Evolutionary conservation across 2,329 filamentous ascomycete species (phyloP).

Genomic region (Beauveria rudraprayagi): DNA sequence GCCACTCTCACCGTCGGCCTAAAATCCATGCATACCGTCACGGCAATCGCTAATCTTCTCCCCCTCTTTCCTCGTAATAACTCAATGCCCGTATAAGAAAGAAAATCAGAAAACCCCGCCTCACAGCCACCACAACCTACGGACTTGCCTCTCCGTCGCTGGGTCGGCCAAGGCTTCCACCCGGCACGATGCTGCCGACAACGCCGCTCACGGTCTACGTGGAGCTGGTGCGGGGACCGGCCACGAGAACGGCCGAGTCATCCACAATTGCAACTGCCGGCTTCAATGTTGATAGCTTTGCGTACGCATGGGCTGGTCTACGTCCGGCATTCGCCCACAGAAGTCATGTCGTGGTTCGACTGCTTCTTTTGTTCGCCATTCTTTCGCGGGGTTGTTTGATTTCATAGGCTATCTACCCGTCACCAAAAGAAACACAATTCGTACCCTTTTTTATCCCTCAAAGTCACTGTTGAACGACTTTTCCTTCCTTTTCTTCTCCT

Average conservation of each 20-base stretch:
- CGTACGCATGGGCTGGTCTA: background rate
- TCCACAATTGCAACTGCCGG: background rate
- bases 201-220: background rate
- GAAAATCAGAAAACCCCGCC: background rate
- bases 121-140: background rate
- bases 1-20: too few relatives aligned
- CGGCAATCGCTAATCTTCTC: too few relatives aligned
- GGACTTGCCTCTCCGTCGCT: background rate
- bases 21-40: too few relatives aligned
- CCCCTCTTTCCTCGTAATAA: too few relatives aligned
- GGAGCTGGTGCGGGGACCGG: background rate
- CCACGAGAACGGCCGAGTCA: background rate
- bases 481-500: background rate
- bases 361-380: too few relatives aligned
- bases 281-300: background rate
- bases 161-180: background rate
- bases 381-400: background rate
- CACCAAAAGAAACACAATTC: background rate
- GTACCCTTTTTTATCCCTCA: background rate
- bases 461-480: slow-evolving; percentile 11
- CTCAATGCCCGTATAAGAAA: background rate
- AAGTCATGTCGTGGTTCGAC: too few relatives aligned
- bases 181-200: background rate
- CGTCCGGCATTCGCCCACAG: background rate
- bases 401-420: background rate